Evolutionary conservation across 106 monocot genomes (phyloP).

Genomic region (Phalaenopsis equestris): DNA sequence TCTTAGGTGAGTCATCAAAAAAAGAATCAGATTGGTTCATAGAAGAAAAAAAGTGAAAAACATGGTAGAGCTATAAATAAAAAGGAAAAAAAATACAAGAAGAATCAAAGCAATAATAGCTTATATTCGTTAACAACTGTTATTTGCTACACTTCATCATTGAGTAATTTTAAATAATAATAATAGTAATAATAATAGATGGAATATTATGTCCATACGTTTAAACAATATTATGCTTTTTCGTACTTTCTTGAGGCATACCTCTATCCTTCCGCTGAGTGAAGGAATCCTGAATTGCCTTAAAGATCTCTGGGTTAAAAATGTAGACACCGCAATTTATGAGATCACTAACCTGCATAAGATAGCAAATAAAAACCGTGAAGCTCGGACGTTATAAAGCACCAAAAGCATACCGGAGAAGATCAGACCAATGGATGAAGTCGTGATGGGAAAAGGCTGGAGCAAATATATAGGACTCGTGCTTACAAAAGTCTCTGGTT

Average conservation of each 20-base stretch:
- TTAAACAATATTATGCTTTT: background rate
- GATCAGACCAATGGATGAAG: background rate
- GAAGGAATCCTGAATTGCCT: slow-evolving; percentile 67
- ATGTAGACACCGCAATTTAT: slow-evolving; percentile 98
- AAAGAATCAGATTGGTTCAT: too few species aligned
- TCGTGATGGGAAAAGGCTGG: background rate
- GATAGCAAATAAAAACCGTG: slow-evolving; percentile 8
- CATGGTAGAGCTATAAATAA: too few species aligned
- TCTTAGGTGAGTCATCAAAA: too few species aligned
- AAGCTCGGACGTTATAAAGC: background rate
- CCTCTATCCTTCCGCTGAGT: slow-evolving; percentile 70
- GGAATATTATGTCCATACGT: background rate
- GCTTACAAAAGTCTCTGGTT: slow-evolving; percentile 95
- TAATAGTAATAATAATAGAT: background rate
- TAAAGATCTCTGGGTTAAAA: slow-evolving; percentile 94
- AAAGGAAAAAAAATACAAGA: background rate
- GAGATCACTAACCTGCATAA: slow-evolving; percentile 79
- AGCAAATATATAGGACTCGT: background rate
- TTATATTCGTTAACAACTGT: too few species aligned
- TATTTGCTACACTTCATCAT: too few species aligned
- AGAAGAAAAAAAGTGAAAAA: too few species aligned
- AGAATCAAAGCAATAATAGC: too few species aligned
- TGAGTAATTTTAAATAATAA: background rate
- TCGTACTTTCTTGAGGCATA: slow-evolving; percentile 10
- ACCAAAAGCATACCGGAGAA: background rate